These are phyloP conservation scores for Scedosporium apiospermum DNA, from an alignment of 2,329 filamentous ascomycete species.

Conservation along the genomic window DNA sequence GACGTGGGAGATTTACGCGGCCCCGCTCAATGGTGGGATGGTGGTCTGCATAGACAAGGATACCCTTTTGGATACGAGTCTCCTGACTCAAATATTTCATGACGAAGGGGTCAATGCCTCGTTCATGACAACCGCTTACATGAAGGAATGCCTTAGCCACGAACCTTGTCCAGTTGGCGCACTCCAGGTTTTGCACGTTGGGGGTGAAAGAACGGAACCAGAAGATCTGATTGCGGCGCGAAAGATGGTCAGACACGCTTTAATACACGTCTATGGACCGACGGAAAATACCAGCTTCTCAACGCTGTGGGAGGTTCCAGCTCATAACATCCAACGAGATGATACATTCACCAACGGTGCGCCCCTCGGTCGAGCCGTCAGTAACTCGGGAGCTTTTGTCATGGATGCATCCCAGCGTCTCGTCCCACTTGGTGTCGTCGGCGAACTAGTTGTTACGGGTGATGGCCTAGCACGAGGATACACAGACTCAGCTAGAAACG, in stretches of 20 bases:
- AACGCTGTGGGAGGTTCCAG: neutral
- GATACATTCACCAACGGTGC: conserved; percentile 9
- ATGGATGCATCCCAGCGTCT: conserved; percentile 6
- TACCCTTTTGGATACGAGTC: conserved; percentile 8
- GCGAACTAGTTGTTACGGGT: conserved; percentile 13
- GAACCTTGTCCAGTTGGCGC: neutral
- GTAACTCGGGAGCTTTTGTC: conserved; percentile 11
- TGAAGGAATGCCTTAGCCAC: neutral
- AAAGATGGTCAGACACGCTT: neutral
- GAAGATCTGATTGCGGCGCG: neutral
- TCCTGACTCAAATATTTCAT: conserved; percentile 8
- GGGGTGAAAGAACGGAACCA: neutral
- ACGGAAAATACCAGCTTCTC: neutral
- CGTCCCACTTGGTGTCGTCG: conserved; percentile 6
- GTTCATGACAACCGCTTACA: neutral
- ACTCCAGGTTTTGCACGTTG: neutral
- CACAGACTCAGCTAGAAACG: conserved; percentile 5
- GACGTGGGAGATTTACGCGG: conserved; percentile 12
- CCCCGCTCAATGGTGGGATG: conserved; percentile 13
- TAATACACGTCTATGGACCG: conserved; percentile 2
- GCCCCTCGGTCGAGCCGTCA: conserved; percentile 11
- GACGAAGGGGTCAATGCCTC: neutral
- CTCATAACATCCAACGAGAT: neutral
- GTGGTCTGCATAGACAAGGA: conserved; percentile 13
- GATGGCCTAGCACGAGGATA: conserved; percentile 13